Base-by-base conservation (phyloP, 2,329 filamentous ascomycete species). In the Laburnicola sp. region DNA sequence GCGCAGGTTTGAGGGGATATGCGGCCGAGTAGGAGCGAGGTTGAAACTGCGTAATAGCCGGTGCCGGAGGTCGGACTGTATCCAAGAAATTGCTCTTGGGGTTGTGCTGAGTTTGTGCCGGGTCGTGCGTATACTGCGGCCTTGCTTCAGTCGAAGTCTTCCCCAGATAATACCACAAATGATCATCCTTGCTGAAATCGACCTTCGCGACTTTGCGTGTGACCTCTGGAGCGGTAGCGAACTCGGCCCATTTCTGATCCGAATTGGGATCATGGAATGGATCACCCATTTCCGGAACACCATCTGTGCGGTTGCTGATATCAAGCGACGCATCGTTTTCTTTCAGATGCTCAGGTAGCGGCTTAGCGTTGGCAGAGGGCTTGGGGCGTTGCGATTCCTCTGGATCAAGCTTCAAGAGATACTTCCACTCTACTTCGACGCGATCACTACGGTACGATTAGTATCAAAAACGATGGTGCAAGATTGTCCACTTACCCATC, bases 111-210 rank as follows among this genome's bases (percentile, higher is more conserved):
- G 74, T 79, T 51, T 77, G 78, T 51, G 74, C 76, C 37, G 82
- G 83, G 73, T 96, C 86, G 64, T 94, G 89, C 3, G 92, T 96
- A 74, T 94, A 99, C 70, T 95, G 91, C 25, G 91, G 87, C 71
- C 87, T 91, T 47, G 91, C 88, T 66, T 97, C 93, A 5, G 93
- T 97, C 22, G 93, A 97, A 21, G 82, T 83, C 69, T 85, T 85
- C 28, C 90, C 90, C 53, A 99, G 80, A 70, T 97, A 97, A 75
- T 91, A 83, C 90, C 92, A 97, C 16, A 96, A 72, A 68, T 89
- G 86, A 54, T 93, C 83, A 11, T 86, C 80, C 68, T 88, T 89
- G 54, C 74, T 74, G 6, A 96, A 72, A 65, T 96, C 85, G 51
- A 95, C 77, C 73, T 86, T 88, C 66, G 79, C 80, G 70, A 89